These are phyloP conservation scores for Fragaria ananassa DNA, from an alignment of 306 rosid species.

Conservation along the genomic window DNA sequence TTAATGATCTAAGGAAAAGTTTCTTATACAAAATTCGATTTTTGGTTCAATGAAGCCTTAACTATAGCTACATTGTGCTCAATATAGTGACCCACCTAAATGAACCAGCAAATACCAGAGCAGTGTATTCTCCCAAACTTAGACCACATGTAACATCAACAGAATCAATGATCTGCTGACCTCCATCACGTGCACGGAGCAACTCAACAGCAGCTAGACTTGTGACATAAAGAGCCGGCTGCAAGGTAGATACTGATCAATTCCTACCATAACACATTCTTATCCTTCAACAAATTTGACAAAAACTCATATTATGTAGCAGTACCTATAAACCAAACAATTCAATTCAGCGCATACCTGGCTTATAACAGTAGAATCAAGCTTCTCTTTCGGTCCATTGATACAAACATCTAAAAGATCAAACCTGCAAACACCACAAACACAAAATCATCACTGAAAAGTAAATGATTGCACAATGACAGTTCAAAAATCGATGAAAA, in stretches of 20 bases:
- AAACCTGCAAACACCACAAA: constrained; percentile 49
- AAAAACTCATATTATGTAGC: not conserved
- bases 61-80: not conserved
- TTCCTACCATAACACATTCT: not conserved
- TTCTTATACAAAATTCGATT: not conserved
- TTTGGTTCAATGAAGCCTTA: not conserved
- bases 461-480: not conserved
- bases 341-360: constrained; percentile 43
- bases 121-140: constrained; percentile 96
- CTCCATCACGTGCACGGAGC: constrained; percentile 81
- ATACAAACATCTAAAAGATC: constrained; percentile 90
- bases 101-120: constrained; percentile 91
- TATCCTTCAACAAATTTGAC: not conserved
- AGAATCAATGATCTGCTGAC: constrained; percentile 82
- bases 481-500: not conserved
- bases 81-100: constrained; percentile 55
- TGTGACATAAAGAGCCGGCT: constrained; percentile 98
- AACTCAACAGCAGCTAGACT: constrained; percentile 98
- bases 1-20: no score
- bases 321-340: not conserved
- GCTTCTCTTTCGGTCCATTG: constrained; percentile 91
- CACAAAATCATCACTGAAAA: not conserved
- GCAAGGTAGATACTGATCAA: constrained; percentile 37
- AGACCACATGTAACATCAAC: constrained; percentile 96
- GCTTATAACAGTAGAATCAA: constrained; percentile 83